Conservation (phyloP, 176 grass and related monocot genomes). For the Olyra latifolia region DNA sequence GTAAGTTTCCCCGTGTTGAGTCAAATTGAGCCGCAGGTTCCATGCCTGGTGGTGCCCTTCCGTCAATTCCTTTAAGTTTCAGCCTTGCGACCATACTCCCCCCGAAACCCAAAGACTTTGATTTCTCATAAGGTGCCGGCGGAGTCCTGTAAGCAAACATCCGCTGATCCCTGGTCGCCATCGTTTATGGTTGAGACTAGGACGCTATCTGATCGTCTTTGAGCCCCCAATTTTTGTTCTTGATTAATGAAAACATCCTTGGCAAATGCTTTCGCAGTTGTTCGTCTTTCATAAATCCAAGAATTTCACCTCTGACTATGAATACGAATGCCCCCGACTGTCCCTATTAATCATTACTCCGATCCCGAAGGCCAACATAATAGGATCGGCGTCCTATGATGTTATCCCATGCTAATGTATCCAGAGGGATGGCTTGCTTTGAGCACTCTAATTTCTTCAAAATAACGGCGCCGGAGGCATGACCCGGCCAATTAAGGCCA, state of each 20-base stretch:
- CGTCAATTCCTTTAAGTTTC: conserved; percentile 33
- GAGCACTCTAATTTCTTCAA: conserved; percentile 36
- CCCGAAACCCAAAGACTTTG: too few species aligned
- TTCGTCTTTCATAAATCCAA: conserved; percentile 90
- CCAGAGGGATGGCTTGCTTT: conserved; percentile 36
- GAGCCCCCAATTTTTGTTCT: too few species aligned
- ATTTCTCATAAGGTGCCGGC: too few species aligned
- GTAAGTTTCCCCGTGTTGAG: too few species aligned
- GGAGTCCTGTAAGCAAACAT: too few species aligned
- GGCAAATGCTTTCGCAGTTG: conserved; percentile 75
- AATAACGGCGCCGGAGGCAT: too few species aligned
- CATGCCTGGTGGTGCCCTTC: conserved; percentile 37
- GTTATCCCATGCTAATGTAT: conserved; percentile 60
- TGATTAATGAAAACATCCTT: too few species aligned
- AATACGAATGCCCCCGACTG: neutral
- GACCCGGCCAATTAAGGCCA: too few species aligned
- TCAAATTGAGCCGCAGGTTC: neutral
- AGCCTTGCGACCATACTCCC: neutral
- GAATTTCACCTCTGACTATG: conserved; percentile 61
- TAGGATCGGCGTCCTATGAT: conserved; percentile 41
- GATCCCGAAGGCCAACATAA: conserved; percentile 42
- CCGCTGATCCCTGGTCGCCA: too few species aligned
- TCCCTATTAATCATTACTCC: conserved; percentile 1
- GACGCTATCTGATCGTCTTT: too few species aligned
- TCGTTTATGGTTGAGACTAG: too few species aligned